phyloP scores from a whole-genome alignment of 768 basidiomycete species.

The Suillus americanus region DNA sequence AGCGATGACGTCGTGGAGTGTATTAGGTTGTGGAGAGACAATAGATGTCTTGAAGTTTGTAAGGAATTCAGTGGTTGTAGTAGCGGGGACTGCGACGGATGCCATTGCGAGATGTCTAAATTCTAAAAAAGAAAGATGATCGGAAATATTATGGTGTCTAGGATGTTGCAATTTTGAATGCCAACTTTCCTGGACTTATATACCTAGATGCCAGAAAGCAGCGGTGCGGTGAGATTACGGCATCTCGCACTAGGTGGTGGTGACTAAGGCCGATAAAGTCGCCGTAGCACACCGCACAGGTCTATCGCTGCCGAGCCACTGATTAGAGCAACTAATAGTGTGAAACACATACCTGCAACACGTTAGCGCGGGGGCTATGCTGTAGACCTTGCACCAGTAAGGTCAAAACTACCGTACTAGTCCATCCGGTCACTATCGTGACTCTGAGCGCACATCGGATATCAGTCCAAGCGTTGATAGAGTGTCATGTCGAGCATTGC shows the following conservation, averaged over 20 bases:
- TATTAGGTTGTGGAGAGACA: too few relatives aligned
- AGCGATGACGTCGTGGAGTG: too few relatives aligned
- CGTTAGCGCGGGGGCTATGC: neutral
- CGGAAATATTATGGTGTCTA: neutral
- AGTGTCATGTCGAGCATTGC: neutral
- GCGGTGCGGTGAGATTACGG: neutral
- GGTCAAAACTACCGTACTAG: neutral
- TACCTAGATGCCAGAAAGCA: slow-evolving; percentile 9
- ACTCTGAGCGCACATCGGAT: neutral
- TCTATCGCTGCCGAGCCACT: neutral
- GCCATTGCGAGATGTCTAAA: neutral
- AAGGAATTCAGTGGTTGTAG: too few relatives aligned
- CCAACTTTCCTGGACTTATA: slow-evolving; percentile 17
- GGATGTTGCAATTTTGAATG: neutral
- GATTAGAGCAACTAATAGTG: neutral
- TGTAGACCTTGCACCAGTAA: neutral
- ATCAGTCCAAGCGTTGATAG: neutral
- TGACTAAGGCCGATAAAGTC: neutral
- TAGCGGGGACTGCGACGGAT: too few relatives aligned
- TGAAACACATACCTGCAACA: neutral
- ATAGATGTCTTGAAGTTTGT: too few relatives aligned
- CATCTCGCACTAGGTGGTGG: neutral
- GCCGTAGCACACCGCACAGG: neutral
- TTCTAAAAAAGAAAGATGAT: neutral
- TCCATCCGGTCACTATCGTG: neutral